Percentiles rank a stretch among this genome's conserved stretches.
Evolutionary conservation across 805 yeast species (phyloP).

Genomic region (Starmerella riodocensis): DNA sequence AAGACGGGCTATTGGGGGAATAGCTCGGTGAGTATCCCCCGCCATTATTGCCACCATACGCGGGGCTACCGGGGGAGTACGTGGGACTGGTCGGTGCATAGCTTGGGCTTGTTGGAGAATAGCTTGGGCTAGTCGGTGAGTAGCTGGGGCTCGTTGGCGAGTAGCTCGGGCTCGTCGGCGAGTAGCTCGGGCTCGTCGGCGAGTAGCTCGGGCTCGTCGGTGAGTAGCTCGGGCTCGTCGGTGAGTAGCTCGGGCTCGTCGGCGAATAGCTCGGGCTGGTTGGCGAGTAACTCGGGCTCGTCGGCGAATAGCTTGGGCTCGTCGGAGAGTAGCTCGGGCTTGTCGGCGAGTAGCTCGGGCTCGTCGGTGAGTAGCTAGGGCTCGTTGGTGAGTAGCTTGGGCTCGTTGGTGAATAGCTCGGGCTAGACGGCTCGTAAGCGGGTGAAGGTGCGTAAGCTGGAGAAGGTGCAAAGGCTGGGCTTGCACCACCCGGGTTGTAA

Average conservation of each 20-base stretch:
- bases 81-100: constrained; percentile 53
- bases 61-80: constrained; percentile 36
- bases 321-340: constrained; percentile 71
- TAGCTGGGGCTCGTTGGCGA: constrained; percentile 59
- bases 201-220: constrained; percentile 54
- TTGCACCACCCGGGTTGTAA: constrained; percentile 53
- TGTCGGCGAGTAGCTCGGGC: constrained; percentile 52
- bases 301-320: constrained; percentile 49
- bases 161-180: constrained; percentile 28
- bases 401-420: constrained; percentile 62
- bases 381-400: constrained; percentile 70
- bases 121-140: constrained; percentile 50
- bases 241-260: constrained; percentile 46
- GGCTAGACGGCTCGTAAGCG: constrained; percentile 64
- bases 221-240: constrained; percentile 43
- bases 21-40: constrained; percentile 25
- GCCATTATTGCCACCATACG: neutral
- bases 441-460: constrained; percentile 64
- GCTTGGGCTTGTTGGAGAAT: constrained; percentile 43
- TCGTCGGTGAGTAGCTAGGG: constrained; percentile 68
- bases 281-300: constrained; percentile 59
- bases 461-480: constrained; percentile 58
- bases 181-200: constrained; percentile 21
- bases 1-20: constrained; percentile 40
- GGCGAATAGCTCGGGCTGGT: constrained; percentile 66